These are phyloP conservation scores for Colletotrichum caudatum DNA, from an alignment of 2,329 filamentous ascomycete genomes.

Conservation along the genomic window DNA sequence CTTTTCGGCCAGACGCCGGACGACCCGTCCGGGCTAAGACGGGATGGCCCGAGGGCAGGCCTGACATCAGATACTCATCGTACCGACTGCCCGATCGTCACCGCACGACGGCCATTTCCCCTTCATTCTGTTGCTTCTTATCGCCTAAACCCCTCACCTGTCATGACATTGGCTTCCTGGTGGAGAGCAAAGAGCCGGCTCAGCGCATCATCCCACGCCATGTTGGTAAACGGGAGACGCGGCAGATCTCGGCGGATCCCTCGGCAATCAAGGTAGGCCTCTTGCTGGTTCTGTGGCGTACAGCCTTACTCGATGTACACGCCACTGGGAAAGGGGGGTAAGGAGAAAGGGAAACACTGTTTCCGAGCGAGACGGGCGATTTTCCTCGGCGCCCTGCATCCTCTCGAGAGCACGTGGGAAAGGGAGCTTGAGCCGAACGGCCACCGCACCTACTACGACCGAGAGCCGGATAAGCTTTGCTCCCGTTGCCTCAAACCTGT, in stretches of 20 bases:
- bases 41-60: neutral
- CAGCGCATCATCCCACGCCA: neutral
- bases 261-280: neutral
- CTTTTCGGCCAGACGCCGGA: slow-evolving; percentile 24
- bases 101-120: neutral
- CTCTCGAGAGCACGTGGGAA: slow-evolving; percentile 3
- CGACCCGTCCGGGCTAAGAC: slow-evolving; percentile 13
- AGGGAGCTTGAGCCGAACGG: neutral
- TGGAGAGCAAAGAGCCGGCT: too few relatives aligned
- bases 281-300: neutral
- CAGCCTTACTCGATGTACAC: neutral
- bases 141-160: too few relatives aligned
- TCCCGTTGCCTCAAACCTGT: neutral
- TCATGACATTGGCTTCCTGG: too few relatives aligned
- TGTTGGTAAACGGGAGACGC: neutral
- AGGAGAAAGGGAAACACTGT: neutral
- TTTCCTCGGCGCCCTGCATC: neutral
- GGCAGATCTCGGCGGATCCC: too few relatives aligned
- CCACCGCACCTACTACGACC: neutral
- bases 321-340: neutral
- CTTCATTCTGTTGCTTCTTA: neutral
- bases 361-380: neutral
- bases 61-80: neutral
- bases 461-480: neutral
- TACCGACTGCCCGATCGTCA: neutral